Evolutionary conservation across 1,284 basidiomycete species (phyloP).

Genomic region (Puccinia coronata): DNA sequence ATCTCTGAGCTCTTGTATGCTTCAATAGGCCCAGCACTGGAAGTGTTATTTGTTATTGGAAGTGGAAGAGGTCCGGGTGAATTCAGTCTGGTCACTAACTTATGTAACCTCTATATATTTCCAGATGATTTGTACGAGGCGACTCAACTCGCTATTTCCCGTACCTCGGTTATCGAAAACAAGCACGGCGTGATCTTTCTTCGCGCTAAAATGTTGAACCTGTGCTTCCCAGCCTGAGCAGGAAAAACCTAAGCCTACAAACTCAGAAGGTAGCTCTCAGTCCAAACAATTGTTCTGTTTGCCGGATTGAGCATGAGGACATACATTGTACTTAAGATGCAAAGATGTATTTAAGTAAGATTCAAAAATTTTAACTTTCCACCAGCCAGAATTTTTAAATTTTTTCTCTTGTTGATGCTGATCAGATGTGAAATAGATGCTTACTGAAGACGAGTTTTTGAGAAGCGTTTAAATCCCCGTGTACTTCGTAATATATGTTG

Average conservation of each 20-base stretch:
- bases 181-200: conserved; percentile 65
- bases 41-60: too few relatives aligned
- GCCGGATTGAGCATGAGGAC: background rate
- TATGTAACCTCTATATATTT: too few relatives aligned
- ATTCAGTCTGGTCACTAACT: too few relatives aligned
- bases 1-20: conserved; percentile 69
- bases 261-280: background rate
- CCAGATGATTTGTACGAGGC: too few relatives aligned
- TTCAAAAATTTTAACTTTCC: too few relatives aligned
- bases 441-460: conserved; percentile 23
- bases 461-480: conserved; percentile 51
- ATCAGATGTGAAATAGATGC: background rate
- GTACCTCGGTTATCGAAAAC: conserved; percentile 88
- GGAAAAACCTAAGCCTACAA: conserved; percentile 59
- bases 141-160: conserved; percentile 63
- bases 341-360: too few relatives aligned
- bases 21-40: conserved; percentile 18
- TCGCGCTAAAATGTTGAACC: conserved; percentile 56
- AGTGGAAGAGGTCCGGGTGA: too few relatives aligned
- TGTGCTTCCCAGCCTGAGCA: conserved; percentile 57
- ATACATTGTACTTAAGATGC: too few relatives aligned
- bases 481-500: conserved; percentile 23
- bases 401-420: background rate
- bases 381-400: too few relatives aligned
- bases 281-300: too few relatives aligned